phyloP scores from a whole-genome alignment of 352 stramenopile species.

The Pythium myriotylum region DNA sequence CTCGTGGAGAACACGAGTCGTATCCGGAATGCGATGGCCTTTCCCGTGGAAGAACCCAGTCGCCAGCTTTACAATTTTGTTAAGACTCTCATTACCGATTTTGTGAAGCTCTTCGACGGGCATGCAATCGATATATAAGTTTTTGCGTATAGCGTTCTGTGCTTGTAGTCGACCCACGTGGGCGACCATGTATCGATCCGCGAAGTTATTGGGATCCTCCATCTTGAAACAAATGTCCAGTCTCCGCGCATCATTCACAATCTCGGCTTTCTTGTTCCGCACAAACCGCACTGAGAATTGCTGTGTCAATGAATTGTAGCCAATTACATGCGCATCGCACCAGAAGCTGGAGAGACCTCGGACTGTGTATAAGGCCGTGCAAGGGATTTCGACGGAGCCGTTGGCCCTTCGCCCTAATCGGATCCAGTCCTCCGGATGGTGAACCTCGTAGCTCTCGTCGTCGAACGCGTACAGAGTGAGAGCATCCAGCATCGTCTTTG shows the following conservation, averaged over 20 bases:
- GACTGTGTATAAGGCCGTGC: slow-evolving; percentile 67
- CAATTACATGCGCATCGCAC: slow-evolving; percentile 62
- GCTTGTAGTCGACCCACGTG: slow-evolving; percentile 59
- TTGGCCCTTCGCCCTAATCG: slow-evolving; percentile 47
- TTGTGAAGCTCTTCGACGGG: slow-evolving; percentile 82
- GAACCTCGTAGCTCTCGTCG: slow-evolving; percentile 80
- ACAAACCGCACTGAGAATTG: slow-evolving; percentile 67
- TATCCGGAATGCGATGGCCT: slow-evolving; percentile 68
- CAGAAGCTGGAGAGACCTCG: slow-evolving; percentile 63
- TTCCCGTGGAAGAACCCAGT: slow-evolving; percentile 73
- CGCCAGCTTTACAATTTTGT: slow-evolving; percentile 73
- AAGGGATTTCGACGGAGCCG: slow-evolving; percentile 66
- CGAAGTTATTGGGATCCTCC: slow-evolving; percentile 79
- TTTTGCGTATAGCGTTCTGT: slow-evolving; percentile 72
- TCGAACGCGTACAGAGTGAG: slow-evolving; percentile 77
- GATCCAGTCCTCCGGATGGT: slow-evolving; percentile 68
- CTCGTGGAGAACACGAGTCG: slow-evolving; percentile 80
- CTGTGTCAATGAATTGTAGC: slow-evolving; percentile 42
- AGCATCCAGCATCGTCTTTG: slow-evolving; percentile 49
- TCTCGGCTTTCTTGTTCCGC: slow-evolving; percentile 62
- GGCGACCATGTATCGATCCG: slow-evolving; percentile 67
- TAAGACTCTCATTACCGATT: slow-evolving; percentile 75
- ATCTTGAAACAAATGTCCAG: slow-evolving; percentile 84
- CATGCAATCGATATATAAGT: slow-evolving; percentile 88
- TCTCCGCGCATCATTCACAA: slow-evolving; percentile 43